Evolutionary conservation across 2,329 filamentous ascomycete species (phyloP).

Genomic region (Penicillium palitans): DNA sequence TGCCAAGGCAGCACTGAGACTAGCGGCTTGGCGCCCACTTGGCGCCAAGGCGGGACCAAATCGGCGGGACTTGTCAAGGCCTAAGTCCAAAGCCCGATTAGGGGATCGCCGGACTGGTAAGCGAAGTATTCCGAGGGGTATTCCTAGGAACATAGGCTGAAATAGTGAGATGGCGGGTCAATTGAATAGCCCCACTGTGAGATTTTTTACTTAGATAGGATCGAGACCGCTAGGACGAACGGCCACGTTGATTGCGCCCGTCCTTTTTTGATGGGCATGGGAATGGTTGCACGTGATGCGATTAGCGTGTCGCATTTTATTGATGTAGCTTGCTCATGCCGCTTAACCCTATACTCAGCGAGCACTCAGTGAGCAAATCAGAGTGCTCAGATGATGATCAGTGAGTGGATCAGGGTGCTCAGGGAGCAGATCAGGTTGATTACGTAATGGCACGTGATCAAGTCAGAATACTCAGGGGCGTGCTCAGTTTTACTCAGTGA

Average conservation of each 20-base stretch:
- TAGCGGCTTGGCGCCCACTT: too few relatives aligned
- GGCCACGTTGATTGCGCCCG: not conserved
- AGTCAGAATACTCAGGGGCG: not conserved
- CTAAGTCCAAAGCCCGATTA: not conserved
- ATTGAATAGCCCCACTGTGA: not conserved
- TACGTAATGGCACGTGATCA: not conserved
- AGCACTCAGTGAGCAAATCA: not conserved
- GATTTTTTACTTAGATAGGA: not conserved
- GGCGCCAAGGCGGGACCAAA: too few relatives aligned
- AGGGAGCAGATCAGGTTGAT: not conserved
- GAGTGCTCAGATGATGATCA: not conserved
- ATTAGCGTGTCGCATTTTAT: constrained; percentile 3
- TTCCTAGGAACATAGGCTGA: constrained; percentile 1
- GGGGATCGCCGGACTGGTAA: not conserved
- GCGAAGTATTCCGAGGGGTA: constrained; percentile 1
- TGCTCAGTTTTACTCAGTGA: not conserved
- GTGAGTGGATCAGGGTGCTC: not conserved
- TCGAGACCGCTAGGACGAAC: not conserved
- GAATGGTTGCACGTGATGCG: not conserved
- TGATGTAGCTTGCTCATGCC: constrained; percentile 2
- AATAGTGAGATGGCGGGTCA: not conserved
- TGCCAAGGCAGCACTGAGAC: too few relatives aligned
- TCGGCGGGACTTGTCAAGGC: too few relatives aligned
- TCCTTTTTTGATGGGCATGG: not conserved
- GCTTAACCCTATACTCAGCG: not conserved